Evolutionary conservation across 2,329 filamentous ascomycete genomes (phyloP).

Genomic region (Diaporthe ilicicola): DNA sequence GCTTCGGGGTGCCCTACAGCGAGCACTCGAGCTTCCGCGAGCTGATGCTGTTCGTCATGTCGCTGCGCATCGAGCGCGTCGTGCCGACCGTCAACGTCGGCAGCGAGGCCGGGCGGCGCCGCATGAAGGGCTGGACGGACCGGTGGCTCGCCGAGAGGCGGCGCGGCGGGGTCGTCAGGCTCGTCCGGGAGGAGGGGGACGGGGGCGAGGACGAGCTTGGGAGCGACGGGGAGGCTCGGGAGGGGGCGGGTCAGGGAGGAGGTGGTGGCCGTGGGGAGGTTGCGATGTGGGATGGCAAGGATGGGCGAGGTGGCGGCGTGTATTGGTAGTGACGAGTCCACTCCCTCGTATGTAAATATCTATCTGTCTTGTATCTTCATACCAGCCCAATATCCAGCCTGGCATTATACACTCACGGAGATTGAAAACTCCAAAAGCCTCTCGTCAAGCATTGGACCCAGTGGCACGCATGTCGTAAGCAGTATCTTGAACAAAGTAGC

Average conservation of each 20-base stretch:
- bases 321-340: conserved; percentile 48
- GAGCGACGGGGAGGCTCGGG: conserved; percentile 48
- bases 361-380: not conserved
- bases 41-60: conserved; percentile 91
- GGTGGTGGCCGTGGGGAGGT: conserved; percentile 11
- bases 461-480: not conserved
- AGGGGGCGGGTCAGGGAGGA: conserved; percentile 41
- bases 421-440: not conserved
- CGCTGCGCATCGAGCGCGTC: conserved; percentile 84
- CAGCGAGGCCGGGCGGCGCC: conserved; percentile 62
- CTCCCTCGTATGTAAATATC: not conserved
- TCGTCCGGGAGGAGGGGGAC: conserved; percentile 51
- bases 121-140: conserved; percentile 73
- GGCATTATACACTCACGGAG: no score
- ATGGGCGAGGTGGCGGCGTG: conserved; percentile 49
- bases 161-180: conserved; percentile 60
- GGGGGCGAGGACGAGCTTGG: conserved; percentile 38
- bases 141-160: conserved; percentile 68
- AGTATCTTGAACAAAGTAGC: not conserved
- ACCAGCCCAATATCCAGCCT: not conserved
- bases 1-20: conserved; percentile 93
- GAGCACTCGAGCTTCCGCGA: conserved; percentile 97
- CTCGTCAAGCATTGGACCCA: not conserved
- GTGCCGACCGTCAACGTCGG: conserved; percentile 92
- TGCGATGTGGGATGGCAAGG: conserved; percentile 50